Evolutionary conservation across 495 filamentous ascomycete species (phyloP), one percentile per base, ranked within the genome.

Genomic region (Aspergillus cristatus): DNA sequence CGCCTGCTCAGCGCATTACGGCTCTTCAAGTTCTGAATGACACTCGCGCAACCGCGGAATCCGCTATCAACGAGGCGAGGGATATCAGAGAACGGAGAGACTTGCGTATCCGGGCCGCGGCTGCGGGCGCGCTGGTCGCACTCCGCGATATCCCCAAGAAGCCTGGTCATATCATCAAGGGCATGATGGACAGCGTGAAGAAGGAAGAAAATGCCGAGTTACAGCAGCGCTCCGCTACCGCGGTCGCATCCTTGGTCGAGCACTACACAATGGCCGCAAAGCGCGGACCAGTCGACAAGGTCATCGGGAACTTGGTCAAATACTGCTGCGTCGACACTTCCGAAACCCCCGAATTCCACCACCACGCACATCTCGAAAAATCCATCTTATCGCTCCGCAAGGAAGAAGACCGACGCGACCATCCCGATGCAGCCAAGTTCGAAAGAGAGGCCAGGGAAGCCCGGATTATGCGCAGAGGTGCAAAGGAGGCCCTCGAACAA

Each of bases 131-230:
- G 3, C 57, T 95, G 40, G 80, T 97, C 24, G 83, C 86, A n/a
- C 75, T 95, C 55, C 76, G 77, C 20, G 71, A 84, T 17, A 69
- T 93, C 3, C 89, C 93, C 3, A 96, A 94, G 71, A 95, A 91
- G 53, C 85, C 91, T 11, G 82, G 80, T 36, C 71, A 77, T 24
- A 78, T 94, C 13, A 96, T 98, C 63, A 94, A 94, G 62, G 82
- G 78, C 14, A 84, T 96, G 60, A 98, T 97, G 90, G 91, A 98
- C 48, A 96, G 89, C 53, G 77, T 97, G 56, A 97, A 97, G 65
- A 75, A 77, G 20, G 91, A 98, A 59, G 90, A 97, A 50, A 96
- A 90, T 47, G 54, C 82, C 24, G 86, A 94, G 45, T 69, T 98
- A 26, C 91, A 98, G 54, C 76, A 78, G 46, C 85, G 90, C 18